phyloP scores from a whole-genome alignment of 208 protist genomes.

The Tritrichomonas musculus region DNA sequence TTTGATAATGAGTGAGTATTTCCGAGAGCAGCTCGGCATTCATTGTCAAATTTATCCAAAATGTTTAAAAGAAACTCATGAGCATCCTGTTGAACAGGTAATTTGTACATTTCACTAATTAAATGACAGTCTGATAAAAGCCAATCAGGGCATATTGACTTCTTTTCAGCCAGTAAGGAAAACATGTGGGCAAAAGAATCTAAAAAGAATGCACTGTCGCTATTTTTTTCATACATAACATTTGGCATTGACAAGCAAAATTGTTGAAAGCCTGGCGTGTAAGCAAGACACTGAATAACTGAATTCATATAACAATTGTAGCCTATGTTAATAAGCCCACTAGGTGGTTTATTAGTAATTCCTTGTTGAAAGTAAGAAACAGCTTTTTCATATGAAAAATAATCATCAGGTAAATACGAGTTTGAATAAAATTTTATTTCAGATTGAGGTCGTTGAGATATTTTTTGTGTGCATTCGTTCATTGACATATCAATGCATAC shows the following conservation, averaged over 20 bases:
- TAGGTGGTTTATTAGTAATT: neutral
- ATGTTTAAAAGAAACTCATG: neutral
- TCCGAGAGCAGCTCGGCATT: neutral
- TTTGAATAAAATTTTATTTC: no score
- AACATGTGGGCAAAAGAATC: neutral
- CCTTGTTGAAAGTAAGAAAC: no score
- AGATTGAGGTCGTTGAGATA: no score
- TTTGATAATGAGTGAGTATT: neutral
- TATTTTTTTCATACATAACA: slow-evolving; percentile 2
- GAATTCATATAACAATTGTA: neutral
- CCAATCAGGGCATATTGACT: neutral
- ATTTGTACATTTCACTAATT: neutral
- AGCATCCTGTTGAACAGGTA: neutral
- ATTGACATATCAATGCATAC: no score
- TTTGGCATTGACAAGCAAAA: neutral
- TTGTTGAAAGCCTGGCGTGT: neutral
- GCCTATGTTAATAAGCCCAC: neutral
- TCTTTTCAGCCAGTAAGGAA: neutral
- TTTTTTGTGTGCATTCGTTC: no score
- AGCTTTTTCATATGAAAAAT: no score
- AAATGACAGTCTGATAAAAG: neutral
- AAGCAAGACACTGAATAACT: neutral
- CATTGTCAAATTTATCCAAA: neutral
- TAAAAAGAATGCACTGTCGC: neutral
- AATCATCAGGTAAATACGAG: no score